Conservation (phyloP, 2,329 filamentous ascomycete genomes). For the Xylariaceae sp. region DNA sequence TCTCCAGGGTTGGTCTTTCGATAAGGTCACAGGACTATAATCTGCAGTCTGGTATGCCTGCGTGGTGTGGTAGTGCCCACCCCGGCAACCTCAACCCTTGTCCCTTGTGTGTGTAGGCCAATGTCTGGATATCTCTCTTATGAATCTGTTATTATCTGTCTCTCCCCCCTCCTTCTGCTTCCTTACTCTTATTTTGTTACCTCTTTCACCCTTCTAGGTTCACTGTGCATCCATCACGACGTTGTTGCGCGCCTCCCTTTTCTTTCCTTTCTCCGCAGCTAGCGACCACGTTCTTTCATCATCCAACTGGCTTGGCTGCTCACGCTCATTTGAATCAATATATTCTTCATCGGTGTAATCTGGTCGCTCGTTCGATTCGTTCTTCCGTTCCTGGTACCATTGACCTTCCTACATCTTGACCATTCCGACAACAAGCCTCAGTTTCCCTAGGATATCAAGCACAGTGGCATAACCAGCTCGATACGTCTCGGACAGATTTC, state of each 20-base stretch:
- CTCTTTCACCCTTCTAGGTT: slow-evolving; percentile 30
- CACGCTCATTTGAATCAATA: slow-evolving; percentile 45
- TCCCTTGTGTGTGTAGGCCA: slow-evolving; percentile 29
- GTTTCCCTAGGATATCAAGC: slow-evolving; percentile 12
- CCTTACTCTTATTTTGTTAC: slow-evolving; percentile 34
- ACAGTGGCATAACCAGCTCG: slow-evolving; percentile 11
- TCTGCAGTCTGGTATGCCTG: slow-evolving; percentile 24
- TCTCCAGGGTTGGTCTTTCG: slow-evolving; percentile 22
- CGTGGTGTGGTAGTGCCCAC: slow-evolving; percentile 24
- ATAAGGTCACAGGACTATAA: slow-evolving; percentile 39
- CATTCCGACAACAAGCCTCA: slow-evolving; percentile 17
- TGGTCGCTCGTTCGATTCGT: slow-evolving; percentile 20
- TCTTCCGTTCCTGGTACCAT: slow-evolving; percentile 22
- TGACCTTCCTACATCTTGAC: slow-evolving; percentile 14
- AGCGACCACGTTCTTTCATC: slow-evolving; percentile 37
- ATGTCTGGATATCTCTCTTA: slow-evolving; percentile 32
- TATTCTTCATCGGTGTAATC: slow-evolving; percentile 32
- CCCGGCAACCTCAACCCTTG: slow-evolving; percentile 30
- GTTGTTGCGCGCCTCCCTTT: slow-evolving; percentile 33
- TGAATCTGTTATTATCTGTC: slow-evolving; percentile 31
- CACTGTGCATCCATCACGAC: slow-evolving; percentile 25
- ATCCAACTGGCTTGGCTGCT: slow-evolving; percentile 56
- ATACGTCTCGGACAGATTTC: slow-evolving; percentile 9
- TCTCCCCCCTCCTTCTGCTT: slow-evolving; percentile 25
- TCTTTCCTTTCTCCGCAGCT: slow-evolving; percentile 37